Evolutionary conservation across 768 basidiomycete genomes (phyloP), one percentile per base, ranked within the genome.

Genomic region (Auricularia sp.): DNA sequence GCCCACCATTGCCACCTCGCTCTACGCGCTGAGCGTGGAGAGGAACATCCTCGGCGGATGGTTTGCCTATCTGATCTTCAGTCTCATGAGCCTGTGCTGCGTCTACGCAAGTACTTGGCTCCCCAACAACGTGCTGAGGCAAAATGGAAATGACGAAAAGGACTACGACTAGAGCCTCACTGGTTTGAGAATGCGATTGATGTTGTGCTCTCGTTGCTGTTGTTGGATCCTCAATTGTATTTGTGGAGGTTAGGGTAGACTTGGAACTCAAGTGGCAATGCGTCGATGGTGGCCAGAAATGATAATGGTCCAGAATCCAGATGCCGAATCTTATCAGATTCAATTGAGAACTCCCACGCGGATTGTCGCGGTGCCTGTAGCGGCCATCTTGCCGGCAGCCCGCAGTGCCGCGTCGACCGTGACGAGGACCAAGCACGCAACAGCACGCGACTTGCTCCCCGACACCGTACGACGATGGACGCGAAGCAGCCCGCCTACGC

Each of bases 1-100:
- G 1, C 86, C 85, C 0, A 76, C 82, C 12, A 67, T 80, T 21
- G 79, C 84, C 4, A 80, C 83, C 2, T 85, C 85, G 0, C 71
- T 87, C 16, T 87, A 84, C 67, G 81, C 86, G 33, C 70, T 89
- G 42, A 87, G 87, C 0, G 82, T 84, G 7, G 73, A 83, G 64
- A 70, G 70, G 44, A 74, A 79, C 47, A 72, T 83, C 51, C 69
- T 77, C 1, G 80, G 81, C 1, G 84, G 84, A 1, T 76, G 79
- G 62, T 69, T 80, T 53, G 78, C 80, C 2, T 80, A 78, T 42
- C 21, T 66, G 14, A 44, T 78, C 34, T 54, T 70, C 29, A 43
- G 53, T 7, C 47, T 51, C 47, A 51, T 51, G 47, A 18, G 47
- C 6, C 16, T 51, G 16, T 16, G 14, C 0, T 51, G 47, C 18